A percentile compares a stretch with the other conserved stretches of the same genome.
Evolutionary conservation across 164 flowering plant species (phyloP).

Genomic region (Litsea cubeba): DNA sequence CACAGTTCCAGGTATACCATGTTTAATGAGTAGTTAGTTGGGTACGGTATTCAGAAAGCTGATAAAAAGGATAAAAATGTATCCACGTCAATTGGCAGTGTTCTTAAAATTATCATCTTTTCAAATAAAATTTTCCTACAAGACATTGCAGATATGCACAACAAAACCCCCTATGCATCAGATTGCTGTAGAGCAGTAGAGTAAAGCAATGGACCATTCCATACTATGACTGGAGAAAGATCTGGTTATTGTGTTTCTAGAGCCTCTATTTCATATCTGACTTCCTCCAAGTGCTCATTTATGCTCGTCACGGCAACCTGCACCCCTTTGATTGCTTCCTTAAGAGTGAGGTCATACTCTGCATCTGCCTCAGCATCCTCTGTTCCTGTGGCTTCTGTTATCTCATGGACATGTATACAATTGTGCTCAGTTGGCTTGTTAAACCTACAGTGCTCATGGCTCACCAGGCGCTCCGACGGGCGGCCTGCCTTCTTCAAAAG

Average conservation of each 20-base stretch:
- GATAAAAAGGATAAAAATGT: no score
- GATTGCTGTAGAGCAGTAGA: no score
- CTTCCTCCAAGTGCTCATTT: constrained; percentile 83
- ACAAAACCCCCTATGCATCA: neutral
- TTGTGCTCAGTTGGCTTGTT: constrained; percentile 53
- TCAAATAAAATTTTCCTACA: no score
- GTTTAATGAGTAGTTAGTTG: no score
- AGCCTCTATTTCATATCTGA: constrained; percentile 83
- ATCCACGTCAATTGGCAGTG: no score
- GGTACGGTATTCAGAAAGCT: no score
- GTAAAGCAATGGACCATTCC: neutral
- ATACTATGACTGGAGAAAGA: neutral
- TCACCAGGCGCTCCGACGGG: constrained; percentile 81
- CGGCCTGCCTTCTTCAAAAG: constrained; percentile 89
- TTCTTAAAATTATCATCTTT: no score
- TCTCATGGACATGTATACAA: constrained; percentile 75
- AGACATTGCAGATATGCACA: neutral
- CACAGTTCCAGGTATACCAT: no score
- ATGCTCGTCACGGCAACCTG: constrained; percentile 81
- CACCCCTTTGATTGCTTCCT: constrained; percentile 87
- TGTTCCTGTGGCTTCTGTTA: constrained; percentile 81
- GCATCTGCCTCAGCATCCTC: constrained; percentile 97
- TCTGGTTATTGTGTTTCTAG: constrained; percentile 38
- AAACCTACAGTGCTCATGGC: constrained; percentile 71
- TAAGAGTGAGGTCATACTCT: constrained; percentile 68